Evolutionary conservation across 1,284 basidiomycete species (phyloP), one percentile per base, ranked within the genome.

Genomic region (Puccinia novopanici): DNA sequence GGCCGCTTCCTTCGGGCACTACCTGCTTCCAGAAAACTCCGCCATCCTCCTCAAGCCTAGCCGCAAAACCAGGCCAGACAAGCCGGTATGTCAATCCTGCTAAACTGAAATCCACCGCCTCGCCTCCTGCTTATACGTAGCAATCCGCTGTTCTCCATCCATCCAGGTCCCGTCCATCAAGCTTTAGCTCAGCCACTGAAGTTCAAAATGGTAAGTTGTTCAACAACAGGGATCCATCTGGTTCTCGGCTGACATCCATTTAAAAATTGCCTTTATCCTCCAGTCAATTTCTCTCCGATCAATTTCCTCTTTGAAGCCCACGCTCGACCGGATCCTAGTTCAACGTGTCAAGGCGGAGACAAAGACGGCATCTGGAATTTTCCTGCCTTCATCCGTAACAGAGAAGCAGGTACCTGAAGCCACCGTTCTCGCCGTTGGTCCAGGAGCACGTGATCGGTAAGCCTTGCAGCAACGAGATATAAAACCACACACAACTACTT

Each of bases 261-360:
- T 15, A 67, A n/a, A n/a, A 19, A 57, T n/a, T 19, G 22, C 27
- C 22, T 2, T 48, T 17, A 27, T 19, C 40, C 42, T 13, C 27
- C 52, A 78, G 76, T 57, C 76, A 24, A 50, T 78, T 54, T 45
- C 54, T 0, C 34, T 78, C n/a, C 65, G 76, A 27, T 92, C 91
- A 84, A 98, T 98, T 90, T 93, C 91, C 88, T 89, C 95, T 77
- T 87, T 98, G 83, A 88, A 94, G 83, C 96, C 96, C 82, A 91
- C 98, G 77, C 89, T 98, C 82, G 96, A 98, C 91, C 93, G 96
- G 84, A 93, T 99, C 83, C 90, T 99, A 82, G 95, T 99, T 82
- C 95, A 98, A 88, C 90, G 95, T 82, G 96, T 96, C 91, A 98
- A 98, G 89, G 89, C 94, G 59, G 93, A 75, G 52, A 83, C 96